Evolutionary conservation across 306 rosid species (phyloP).

Genomic region (Sophora flavescens): DNA sequence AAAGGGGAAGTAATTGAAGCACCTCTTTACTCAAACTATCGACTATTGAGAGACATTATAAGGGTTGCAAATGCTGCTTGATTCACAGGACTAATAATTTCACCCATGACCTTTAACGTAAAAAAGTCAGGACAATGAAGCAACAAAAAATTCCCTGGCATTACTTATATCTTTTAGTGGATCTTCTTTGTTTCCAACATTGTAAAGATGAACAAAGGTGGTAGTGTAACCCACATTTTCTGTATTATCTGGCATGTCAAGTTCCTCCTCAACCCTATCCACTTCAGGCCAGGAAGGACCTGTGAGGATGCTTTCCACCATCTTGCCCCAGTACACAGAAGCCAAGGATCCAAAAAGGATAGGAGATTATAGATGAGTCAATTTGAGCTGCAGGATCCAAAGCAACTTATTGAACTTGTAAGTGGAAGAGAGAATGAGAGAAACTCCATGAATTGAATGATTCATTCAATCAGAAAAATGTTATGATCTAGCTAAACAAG

Average conservation of each 20-base stretch:
- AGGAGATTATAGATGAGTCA: slow-evolving; percentile 79
- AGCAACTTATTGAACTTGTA: no score
- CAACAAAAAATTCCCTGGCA: slow-evolving; percentile 73
- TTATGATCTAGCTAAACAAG: no score
- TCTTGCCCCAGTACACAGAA: slow-evolving; percentile 79
- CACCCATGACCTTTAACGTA: no score
- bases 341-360: slow-evolving; percentile 73
- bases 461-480: no score
- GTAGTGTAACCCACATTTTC: slow-evolving; percentile 91
- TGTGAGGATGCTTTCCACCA: slow-evolving; percentile 89
- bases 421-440: no score
- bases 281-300: slow-evolving; percentile 85
- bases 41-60: slow-evolving; percentile 60
- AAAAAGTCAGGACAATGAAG: slow-evolving; percentile 72
- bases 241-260: slow-evolving; percentile 89
- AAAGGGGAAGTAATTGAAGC: slow-evolving; percentile 12
- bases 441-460: no score
- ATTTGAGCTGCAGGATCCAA: slow-evolving; percentile 50
- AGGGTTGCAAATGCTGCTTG: slow-evolving; percentile 78
- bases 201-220: slow-evolving; percentile 83
- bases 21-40: slow-evolving; percentile 75
- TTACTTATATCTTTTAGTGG: slow-evolving; percentile 83
- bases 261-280: slow-evolving; percentile 83
- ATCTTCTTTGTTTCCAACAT: slow-evolving; percentile 93
- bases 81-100: slow-evolving; percentile 73